Percentiles rank a stretch among this genome's conserved stretches.
These are phyloP conservation scores for Petunia secreta DNA, from an alignment of 257 asterid genomes.

Conservation along the genomic window DNA sequence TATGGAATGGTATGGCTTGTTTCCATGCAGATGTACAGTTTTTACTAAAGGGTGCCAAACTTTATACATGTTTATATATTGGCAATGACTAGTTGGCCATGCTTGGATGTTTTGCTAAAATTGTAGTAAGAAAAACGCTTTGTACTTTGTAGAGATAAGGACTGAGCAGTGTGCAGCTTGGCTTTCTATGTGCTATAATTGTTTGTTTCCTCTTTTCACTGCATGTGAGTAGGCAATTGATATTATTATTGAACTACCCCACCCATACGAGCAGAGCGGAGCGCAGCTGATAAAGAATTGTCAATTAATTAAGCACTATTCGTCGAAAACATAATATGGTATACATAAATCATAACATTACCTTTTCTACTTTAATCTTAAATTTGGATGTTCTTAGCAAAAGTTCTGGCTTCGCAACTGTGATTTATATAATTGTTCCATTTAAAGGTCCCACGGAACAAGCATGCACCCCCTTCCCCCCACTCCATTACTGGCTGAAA, in stretches of 20 bases:
- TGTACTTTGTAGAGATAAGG: constrained; percentile 19
- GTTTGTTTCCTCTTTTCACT: constrained; percentile 31
- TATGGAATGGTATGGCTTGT: constrained; percentile 27
- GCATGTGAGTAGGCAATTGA: constrained; percentile 31
- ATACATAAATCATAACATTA: too few species aligned
- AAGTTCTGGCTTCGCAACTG: too few species aligned
- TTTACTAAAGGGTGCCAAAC: constrained; percentile 19
- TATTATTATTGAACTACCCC: not conserved
- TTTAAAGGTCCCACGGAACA: too few species aligned
- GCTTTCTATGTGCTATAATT: constrained; percentile 38
- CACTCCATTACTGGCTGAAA: too few species aligned
- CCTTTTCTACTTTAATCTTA: too few species aligned
- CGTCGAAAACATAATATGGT: too few species aligned
- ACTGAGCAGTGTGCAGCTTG: constrained; percentile 30
- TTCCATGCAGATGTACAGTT: constrained; percentile 32
- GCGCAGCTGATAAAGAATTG: too few species aligned
- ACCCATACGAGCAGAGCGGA: not conserved
- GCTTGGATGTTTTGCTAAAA: constrained; percentile 29
- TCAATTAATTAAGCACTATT: too few species aligned
- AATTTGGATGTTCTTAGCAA: too few species aligned
- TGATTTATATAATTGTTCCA: too few species aligned
- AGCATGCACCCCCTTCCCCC: too few species aligned
- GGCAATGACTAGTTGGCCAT: constrained; percentile 30
- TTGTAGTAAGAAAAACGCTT: not conserved
- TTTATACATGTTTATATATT: constrained; percentile 14